A percentile compares a stretch with the other conserved stretches of the same genome.
phyloP scores from a whole-genome alignment of 306 rosid genomes.

The Acacia acuminata region DNA sequence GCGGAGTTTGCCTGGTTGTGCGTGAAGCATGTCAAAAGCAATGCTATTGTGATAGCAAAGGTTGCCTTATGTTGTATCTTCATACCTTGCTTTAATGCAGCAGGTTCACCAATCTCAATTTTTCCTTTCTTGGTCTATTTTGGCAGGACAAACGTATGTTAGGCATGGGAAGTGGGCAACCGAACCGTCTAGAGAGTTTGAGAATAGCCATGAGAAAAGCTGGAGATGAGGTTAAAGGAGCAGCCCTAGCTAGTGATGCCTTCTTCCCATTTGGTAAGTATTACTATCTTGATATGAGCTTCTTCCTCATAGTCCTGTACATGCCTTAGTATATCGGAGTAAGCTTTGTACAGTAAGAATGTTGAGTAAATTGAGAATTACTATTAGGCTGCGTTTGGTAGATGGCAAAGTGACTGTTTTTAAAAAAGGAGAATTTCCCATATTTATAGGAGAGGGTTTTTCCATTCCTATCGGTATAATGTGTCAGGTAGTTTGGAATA shows the following conservation, averaged over 20 bases:
- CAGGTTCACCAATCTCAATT: slow-evolving; percentile 19
- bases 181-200: slow-evolving; percentile 86
- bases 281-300: neutral
- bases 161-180: slow-evolving; percentile 99
- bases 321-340: no score
- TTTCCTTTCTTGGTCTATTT: neutral
- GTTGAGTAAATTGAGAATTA: neutral
- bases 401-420: no score
- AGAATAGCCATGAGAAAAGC: slow-evolving; percentile 89
- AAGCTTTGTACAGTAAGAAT: neutral
- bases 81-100: slow-evolving; percentile 11
- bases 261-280: slow-evolving; percentile 94
- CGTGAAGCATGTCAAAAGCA: slow-evolving; percentile 93
- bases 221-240: slow-evolving; percentile 84
- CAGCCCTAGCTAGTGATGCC: slow-evolving; percentile 96
- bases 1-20: slow-evolving; percentile 93
- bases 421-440: no score
- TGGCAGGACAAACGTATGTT: slow-evolving; percentile 83
- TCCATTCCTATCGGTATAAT: no score
- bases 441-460: no score
- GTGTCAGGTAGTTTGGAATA: no score
- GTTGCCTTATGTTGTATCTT: slow-evolving; percentile 30
- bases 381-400: neutral
- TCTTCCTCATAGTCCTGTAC: no score
- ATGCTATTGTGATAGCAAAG: slow-evolving; percentile 90